phyloP scores from a whole-genome alignment of 306 rosid species.

The Comarum palustre region DNA sequence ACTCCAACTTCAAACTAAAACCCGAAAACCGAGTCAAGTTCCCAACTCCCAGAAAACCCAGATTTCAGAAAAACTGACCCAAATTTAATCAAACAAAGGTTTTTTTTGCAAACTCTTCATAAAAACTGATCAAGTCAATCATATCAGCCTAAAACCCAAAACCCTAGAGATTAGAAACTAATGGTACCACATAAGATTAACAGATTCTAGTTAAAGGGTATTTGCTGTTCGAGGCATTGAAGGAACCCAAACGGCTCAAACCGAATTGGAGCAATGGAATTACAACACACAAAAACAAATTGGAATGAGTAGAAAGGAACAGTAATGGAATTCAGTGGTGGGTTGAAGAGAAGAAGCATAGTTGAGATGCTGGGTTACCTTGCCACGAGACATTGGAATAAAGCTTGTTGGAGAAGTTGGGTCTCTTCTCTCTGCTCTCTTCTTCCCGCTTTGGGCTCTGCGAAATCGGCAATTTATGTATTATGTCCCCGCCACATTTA shows the following conservation, averaged over 20 bases:
- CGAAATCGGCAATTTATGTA: background rate
- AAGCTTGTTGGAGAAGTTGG: background rate
- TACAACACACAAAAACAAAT: background rate
- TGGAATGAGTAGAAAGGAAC: background rate
- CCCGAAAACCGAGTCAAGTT: too few relatives aligned
- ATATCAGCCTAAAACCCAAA: conserved; percentile 11
- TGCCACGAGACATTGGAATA: background rate
- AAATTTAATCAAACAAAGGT: background rate
- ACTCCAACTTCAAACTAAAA: too few relatives aligned
- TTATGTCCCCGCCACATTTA: background rate
- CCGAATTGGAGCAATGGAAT: background rate
- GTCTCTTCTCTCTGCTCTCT: background rate
- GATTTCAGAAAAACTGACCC: background rate
- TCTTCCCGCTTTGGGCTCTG: background rate
- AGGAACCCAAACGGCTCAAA: background rate
- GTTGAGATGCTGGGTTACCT: background rate
- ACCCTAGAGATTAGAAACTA: background rate
- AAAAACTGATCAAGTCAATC: background rate
- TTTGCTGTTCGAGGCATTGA: background rate
- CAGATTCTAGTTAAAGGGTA: too few relatives aligned
- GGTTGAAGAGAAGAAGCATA: background rate
- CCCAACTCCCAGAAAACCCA: too few relatives aligned
- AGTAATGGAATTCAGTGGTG: background rate
- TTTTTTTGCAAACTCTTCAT: background rate
- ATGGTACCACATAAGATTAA: too few relatives aligned